Percentiles rank a stretch among this genome's conserved stretches.
Evolutionary conservation across 495 filamentous ascomycete species (phyloP).

Genomic region (Penicillium cinerascens): DNA sequence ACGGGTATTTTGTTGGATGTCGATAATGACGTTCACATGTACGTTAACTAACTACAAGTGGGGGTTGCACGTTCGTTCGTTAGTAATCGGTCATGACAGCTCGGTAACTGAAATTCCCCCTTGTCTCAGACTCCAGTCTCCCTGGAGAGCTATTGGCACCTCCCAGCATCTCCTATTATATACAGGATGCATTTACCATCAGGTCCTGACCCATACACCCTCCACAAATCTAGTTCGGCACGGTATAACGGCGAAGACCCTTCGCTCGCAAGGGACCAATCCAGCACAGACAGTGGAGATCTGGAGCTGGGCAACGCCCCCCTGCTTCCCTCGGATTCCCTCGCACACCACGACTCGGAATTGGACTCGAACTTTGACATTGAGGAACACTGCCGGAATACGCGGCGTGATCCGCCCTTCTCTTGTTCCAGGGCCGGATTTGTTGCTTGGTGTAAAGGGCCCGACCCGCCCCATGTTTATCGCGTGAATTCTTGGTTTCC

Average conservation of each 20-base stretch:
- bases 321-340: constrained; percentile 10
- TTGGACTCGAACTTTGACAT: constrained; percentile 10
- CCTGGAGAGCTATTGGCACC: no score
- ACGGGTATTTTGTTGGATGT: no score
- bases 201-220: constrained; percentile 1
- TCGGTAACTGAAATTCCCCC: no score
- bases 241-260: constrained; percentile 16
- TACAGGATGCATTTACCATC: no score
- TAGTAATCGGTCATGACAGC: no score
- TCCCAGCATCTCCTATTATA: no score
- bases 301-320: constrained; percentile 25
- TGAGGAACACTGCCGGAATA: not conserved
- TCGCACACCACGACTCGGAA: not conserved
- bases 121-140: no score
- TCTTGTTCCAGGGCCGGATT: constrained; percentile 28
- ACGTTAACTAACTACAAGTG: no score
- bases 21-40: no score
- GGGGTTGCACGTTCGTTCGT: no score
- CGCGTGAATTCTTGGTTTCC: constrained; percentile 63
- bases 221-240: constrained; percentile 5
- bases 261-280: not conserved
- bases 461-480: constrained; percentile 53
- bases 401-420: constrained; percentile 21
- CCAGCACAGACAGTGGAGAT: constrained; percentile 11
- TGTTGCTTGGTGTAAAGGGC: constrained; percentile 45